Conservation (phyloP, 441 rosid species). For the Populus hybrid region DNA sequence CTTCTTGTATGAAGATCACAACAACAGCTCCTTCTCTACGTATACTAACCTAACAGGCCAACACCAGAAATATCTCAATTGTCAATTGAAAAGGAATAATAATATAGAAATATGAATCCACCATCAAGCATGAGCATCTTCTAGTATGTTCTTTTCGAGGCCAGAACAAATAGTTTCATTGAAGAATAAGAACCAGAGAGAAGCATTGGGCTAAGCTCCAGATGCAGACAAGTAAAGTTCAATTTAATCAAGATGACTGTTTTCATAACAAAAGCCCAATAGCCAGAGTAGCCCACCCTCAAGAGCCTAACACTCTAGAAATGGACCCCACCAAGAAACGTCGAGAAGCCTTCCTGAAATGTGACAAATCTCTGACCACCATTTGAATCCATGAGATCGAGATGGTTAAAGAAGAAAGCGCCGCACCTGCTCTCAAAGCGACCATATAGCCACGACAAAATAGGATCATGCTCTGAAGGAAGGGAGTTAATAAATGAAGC, state of each 20-base stretch:
- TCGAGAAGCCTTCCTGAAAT: too few species aligned
- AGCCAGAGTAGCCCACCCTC: neutral
- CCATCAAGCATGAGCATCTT: neutral
- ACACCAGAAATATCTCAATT: too few species aligned
- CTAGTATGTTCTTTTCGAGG: neutral
- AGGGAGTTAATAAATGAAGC: neutral
- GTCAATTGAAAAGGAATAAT: too few species aligned
- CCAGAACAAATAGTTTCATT: too few species aligned
- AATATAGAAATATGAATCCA: neutral
- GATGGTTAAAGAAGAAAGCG: neutral
- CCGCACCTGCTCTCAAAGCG: too few species aligned
- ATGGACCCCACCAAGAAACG: neutral
- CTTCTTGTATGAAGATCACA: too few species aligned
- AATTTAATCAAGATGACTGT: neutral
- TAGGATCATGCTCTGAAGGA: neutral
- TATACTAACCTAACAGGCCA: too few species aligned
- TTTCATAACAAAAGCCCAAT: neutral
- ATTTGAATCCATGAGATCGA: neutral
- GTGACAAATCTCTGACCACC: too few species aligned
- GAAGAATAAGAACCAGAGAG: too few species aligned
- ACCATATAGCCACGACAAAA: neutral
- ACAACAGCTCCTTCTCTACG: too few species aligned
- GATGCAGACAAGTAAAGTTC: too few species aligned
- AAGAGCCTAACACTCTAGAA: neutral
- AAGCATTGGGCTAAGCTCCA: too few species aligned